Evolutionary conservation across 2,329 filamentous ascomycete genomes (phyloP).

Genomic region (Xylariaceae sp.): DNA sequence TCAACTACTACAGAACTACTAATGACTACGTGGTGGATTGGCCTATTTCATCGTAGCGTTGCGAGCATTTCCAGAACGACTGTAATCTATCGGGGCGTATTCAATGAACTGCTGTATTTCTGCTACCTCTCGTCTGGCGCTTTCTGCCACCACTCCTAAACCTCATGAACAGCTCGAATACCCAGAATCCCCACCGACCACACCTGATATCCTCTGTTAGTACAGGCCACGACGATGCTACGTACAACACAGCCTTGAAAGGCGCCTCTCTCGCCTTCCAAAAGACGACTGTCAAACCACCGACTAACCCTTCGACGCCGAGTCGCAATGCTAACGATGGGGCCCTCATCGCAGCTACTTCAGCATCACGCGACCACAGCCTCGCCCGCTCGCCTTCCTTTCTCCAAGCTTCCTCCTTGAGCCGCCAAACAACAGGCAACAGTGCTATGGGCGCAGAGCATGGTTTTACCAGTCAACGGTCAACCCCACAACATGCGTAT

Average conservation of each 20-base stretch:
- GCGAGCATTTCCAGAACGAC: neutral
- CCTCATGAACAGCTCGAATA: conserved; percentile 39
- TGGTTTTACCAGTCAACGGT: conserved; percentile 31
- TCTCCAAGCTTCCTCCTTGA: conserved; percentile 31
- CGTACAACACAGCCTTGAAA: conserved; percentile 50
- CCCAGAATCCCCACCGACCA: conserved; percentile 34
- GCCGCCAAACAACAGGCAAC: conserved; percentile 48
- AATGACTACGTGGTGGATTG: too few species aligned
- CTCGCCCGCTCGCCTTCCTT: conserved; percentile 32
- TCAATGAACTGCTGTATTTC: conserved; percentile 30
- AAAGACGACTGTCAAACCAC: conserved; percentile 39
- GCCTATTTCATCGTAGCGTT: too few species aligned
- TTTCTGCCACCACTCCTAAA: conserved; percentile 23
- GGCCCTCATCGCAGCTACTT: conserved; percentile 53
- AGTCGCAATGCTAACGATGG: conserved; percentile 41
- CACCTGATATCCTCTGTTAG: conserved; percentile 33
- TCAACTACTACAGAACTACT: too few species aligned
- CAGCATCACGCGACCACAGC: conserved; percentile 44
- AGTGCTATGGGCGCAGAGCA: conserved; percentile 37
- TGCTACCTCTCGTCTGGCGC: too few species aligned
- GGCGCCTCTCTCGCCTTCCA: conserved; percentile 63
- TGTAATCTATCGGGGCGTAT: neutral
- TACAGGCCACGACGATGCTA: conserved; percentile 38
- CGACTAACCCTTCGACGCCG: conserved; percentile 18
- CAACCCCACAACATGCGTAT: conserved; percentile 25